Conservation (phyloP, 2,329 filamentous ascomycete species). For the Pseudophaeomoniella oleicola region DNA sequence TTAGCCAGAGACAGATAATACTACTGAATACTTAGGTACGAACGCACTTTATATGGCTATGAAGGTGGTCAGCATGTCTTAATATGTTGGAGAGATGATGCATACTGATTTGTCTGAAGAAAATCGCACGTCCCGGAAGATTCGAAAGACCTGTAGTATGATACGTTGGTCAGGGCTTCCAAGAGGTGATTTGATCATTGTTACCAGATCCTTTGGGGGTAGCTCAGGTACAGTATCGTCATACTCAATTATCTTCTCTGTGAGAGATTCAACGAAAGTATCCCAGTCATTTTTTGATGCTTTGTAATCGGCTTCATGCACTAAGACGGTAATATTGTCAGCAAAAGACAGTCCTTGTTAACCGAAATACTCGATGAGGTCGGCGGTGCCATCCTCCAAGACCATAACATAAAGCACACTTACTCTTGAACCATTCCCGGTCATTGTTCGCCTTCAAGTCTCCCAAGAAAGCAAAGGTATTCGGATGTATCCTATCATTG, state of each 20-base stretch:
- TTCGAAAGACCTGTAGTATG: conserved; percentile 52
- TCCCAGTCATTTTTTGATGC: conserved; percentile 69
- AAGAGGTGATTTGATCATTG: conserved; percentile 8
- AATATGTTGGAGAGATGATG: not conserved
- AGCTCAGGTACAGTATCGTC: conserved; percentile 79
- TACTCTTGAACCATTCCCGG: conserved; percentile 49
- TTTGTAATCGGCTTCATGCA: conserved; percentile 66
- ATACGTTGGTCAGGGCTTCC: conserved; percentile 4
- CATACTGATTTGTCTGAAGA: conserved; percentile 34
- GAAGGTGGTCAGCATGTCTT: not conserved
- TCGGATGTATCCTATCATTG: conserved; percentile 45
- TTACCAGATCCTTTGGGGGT: conserved; percentile 65
- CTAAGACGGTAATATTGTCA: conserved; percentile 36
- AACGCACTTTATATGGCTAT: not conserved
- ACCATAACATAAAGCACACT: conserved; percentile 5
- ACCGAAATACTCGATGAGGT: no score
- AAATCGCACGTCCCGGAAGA: conserved; percentile 77
- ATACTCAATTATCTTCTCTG: conserved; percentile 51
- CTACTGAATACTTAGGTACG: no score
- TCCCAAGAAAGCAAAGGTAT: conserved; percentile 46
- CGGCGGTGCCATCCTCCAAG: conserved; percentile 1
- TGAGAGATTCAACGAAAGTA: conserved; percentile 59
- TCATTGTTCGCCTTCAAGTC: conserved; percentile 48
- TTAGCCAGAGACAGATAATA: no score
- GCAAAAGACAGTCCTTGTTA: no score